Evolutionary conservation across 306 rosid species (phyloP).

Genomic region (Erythrophleum fordii): DNA sequence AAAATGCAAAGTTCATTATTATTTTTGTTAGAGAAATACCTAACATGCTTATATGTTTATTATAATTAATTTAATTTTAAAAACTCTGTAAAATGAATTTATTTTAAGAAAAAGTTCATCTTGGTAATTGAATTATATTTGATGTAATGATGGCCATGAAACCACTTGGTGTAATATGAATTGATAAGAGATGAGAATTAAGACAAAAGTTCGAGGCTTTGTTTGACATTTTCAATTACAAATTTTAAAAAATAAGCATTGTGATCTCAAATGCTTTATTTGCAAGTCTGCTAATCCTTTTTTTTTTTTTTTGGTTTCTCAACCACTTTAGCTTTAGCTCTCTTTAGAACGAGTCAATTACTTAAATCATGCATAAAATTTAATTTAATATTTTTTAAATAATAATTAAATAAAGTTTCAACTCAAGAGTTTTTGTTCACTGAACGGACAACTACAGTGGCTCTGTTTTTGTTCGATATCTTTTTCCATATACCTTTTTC

Average conservation of each 20-base stretch:
- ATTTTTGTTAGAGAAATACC: no score
- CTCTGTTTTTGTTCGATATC: background rate
- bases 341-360: background rate
- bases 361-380: background rate
- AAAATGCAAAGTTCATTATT: no score
- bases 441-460: background rate
- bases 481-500: background rate
- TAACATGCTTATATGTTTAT: no score
- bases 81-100: no score
- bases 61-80: no score
- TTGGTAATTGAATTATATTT: background rate
- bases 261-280: slow-evolving; percentile 36
- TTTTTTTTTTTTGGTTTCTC: background rate
- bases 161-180: background rate
- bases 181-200: background rate
- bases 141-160: background rate
- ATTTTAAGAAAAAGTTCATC: no score
- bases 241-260: slow-evolving; percentile 5
- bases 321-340: background rate
- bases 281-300: slow-evolving; percentile 12
- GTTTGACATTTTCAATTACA: slow-evolving; percentile 23
- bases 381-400: background rate
- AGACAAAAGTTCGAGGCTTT: background rate
- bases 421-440: background rate
- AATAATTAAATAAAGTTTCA: background rate